Conservation (phyloP, 2,329 filamentous ascomycete genomes). For the Rachicladosporium sp. region DNA sequence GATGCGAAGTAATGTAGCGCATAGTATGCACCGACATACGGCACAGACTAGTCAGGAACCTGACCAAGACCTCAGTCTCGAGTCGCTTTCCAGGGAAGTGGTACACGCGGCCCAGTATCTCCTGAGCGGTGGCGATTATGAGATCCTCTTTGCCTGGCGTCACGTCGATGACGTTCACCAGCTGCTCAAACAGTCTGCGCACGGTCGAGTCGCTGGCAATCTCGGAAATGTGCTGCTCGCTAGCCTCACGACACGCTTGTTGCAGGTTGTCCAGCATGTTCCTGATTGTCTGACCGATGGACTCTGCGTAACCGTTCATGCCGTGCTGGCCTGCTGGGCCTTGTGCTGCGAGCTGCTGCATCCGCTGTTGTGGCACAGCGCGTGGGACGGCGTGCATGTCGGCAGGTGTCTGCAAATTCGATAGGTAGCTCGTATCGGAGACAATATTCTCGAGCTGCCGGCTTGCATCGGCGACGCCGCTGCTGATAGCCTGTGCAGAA, state of each 20-base stretch:
- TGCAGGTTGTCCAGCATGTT: slow-evolving; percentile 45
- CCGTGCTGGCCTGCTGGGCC: slow-evolving; percentile 29
- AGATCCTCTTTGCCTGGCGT: slow-evolving; percentile 45
- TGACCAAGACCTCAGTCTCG: slow-evolving; percentile 51
- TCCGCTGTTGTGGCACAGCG: slow-evolving; percentile 37
- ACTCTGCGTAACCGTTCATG: slow-evolving; percentile 50
- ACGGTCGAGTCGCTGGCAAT: slow-evolving; percentile 42
- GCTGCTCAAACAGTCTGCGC: slow-evolving; percentile 46
- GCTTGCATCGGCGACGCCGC: slow-evolving; percentile 33
- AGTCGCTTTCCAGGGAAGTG: slow-evolving; percentile 41
- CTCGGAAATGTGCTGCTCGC: slow-evolving; percentile 47
- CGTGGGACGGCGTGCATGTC: slow-evolving; percentile 50
- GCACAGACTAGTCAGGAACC: slow-evolving; percentile 49
- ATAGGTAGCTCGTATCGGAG: slow-evolving; percentile 45
- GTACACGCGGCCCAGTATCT: slow-evolving; percentile 35
- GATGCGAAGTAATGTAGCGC: slow-evolving; percentile 39
- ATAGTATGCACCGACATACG: slow-evolving; percentile 46
- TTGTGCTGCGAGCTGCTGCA: slow-evolving; percentile 22
- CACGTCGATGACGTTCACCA: slow-evolving; percentile 40
- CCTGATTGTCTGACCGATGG: slow-evolving; percentile 41
- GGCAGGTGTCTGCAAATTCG: slow-evolving; percentile 50
- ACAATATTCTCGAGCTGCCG: slow-evolving; percentile 51
- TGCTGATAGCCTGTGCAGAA: slow-evolving; percentile 35
- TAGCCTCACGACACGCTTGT: slow-evolving; percentile 42
- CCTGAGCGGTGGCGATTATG: slow-evolving; percentile 43